Base-by-base conservation (phyloP, 169 alveolate genomes). In the Miamiensis avidus region DNA sequence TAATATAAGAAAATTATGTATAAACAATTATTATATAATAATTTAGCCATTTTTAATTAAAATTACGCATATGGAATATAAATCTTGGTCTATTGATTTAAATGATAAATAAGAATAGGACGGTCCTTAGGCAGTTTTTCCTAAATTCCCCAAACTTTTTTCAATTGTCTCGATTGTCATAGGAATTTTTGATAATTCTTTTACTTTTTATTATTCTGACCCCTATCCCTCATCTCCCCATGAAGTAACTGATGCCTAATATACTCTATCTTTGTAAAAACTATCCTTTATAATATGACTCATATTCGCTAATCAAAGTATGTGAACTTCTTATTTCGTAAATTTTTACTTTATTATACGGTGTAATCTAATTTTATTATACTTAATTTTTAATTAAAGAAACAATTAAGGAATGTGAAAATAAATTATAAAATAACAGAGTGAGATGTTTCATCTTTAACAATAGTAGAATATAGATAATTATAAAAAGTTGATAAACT, bases 61-160 rank as follows among this genome's bases (percentile, higher is more conserved):
- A n/a, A 28, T 79, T 74, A 85, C 90, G 65, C 86, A 83, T 65
- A 89, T 82, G 16, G 81, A 74, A 11, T 82, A 82, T 79, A 89
- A 79, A 73, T 89, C 93, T 81, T 86, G 75, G 27, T 84, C 78
- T 69, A 76, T 74, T 27, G 88, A 76, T 78, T 77, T 83, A 76
- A 89, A 85, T 28, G 89, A 77, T 86, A 89, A 83, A 89, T 82
- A 89, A 26, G 93, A 89, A 83, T 89, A 88, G 75, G 65, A 81
- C 28, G 78, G 83, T 78, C 89, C 89, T 74, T 82, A 83, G 31
- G 88, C 87, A 31, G 91, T 86, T 81, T 82, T 81, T 72, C 93
- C 89, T 65, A 85, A 89, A 72, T 85, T 83, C 11, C 75, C 34
- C 31, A 89, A 77, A 28, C 89, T 81, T 75, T 86, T 82, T 81